Conservation (phyloP, 371 early-diverging fungal genomes). For the Mortierella sp. region DNA sequence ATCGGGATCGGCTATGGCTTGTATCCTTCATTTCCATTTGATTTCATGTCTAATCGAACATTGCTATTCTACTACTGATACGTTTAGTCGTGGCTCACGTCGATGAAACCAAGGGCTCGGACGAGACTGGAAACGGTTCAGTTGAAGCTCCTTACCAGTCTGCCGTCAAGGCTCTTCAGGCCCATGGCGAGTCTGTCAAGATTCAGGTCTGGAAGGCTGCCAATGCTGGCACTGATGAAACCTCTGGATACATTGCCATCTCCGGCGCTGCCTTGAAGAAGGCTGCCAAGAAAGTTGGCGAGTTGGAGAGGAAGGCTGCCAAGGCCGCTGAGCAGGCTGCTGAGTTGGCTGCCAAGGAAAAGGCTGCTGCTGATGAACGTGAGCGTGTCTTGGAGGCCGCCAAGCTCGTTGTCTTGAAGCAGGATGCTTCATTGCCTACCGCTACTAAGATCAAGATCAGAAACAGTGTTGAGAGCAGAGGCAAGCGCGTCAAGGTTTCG, state of each 20-base stretch:
- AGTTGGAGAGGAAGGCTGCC: conserved; percentile 78
- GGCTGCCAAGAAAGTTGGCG: conserved; percentile 84
- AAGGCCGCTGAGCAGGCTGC: conserved; percentile 77
- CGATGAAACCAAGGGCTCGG: conserved; percentile 81
- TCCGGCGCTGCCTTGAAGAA: conserved; percentile 94
- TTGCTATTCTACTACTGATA: not conserved
- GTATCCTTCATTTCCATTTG: not conserved
- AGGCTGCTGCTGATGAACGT: conserved; percentile 79
- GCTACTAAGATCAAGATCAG: conserved; percentile 90
- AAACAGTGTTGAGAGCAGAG: conserved; percentile 76
- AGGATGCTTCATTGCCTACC: conserved; percentile 83
- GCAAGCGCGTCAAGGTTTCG: conserved; percentile 86
- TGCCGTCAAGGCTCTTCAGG: conserved; percentile 74
- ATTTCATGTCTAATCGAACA: not conserved
- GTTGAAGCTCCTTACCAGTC: conserved; percentile 77
- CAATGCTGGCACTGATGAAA: conserved; percentile 68
- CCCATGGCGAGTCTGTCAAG: conserved; percentile 64
- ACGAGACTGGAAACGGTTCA: conserved; percentile 77
- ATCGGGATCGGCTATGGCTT: too few species aligned
- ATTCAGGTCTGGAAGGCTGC: conserved; percentile 79
- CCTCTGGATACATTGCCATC: conserved; percentile 73
- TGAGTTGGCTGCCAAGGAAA: conserved; percentile 77
- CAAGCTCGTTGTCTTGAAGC: conserved; percentile 79
- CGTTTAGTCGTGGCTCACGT: conserved; percentile 60
- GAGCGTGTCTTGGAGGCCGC: conserved; percentile 88